Evolutionary conservation across 805 yeast species (phyloP).

Genomic region (Myxozyma melibiosi): DNA sequence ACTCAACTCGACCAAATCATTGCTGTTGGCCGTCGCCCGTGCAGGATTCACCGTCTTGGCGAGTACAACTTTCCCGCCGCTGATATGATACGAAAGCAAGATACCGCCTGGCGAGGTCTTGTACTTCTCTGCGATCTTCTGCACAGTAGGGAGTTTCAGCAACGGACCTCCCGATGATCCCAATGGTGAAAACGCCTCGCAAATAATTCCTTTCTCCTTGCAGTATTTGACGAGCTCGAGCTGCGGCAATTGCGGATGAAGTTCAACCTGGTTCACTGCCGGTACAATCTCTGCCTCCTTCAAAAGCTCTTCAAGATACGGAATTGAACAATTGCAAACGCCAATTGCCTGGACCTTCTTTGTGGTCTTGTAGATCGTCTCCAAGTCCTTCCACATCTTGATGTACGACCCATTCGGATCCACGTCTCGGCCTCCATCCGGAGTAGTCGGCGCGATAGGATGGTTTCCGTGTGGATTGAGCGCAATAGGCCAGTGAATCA

Average conservation of each 20-base stretch:
- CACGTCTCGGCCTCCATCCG: slow-evolving; percentile 46
- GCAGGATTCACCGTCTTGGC: no score
- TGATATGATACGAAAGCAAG: no score
- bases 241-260: slow-evolving; percentile 74
- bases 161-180: no score
- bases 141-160: no score
- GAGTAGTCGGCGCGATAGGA: slow-evolving; percentile 45
- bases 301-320: slow-evolving; percentile 55
- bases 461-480: slow-evolving; percentile 44
- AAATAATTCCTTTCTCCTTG: slow-evolving; percentile 53
- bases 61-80: no score
- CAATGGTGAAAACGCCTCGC: slow-evolving; percentile 80
- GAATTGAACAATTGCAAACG: slow-evolving; percentile 69
- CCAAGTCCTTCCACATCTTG: slow-evolving; percentile 53
- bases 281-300: slow-evolving; percentile 58
- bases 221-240: slow-evolving; percentile 57
- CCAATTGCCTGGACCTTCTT: slow-evolving; percentile 69
- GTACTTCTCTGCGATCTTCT: no score
- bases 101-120: no score
- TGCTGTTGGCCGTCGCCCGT: no score
- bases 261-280: slow-evolving; percentile 73
- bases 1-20: no score
- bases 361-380: slow-evolving; percentile 52
- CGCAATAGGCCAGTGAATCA: slow-evolving; percentile 82
- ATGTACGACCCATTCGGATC: slow-evolving; percentile 44